Percentiles rank a stretch among this genome's conserved stretches.
Conservation (phyloP, 2,329 filamentous ascomycete genomes). For the Neodidymelliopsis sp. region DNA sequence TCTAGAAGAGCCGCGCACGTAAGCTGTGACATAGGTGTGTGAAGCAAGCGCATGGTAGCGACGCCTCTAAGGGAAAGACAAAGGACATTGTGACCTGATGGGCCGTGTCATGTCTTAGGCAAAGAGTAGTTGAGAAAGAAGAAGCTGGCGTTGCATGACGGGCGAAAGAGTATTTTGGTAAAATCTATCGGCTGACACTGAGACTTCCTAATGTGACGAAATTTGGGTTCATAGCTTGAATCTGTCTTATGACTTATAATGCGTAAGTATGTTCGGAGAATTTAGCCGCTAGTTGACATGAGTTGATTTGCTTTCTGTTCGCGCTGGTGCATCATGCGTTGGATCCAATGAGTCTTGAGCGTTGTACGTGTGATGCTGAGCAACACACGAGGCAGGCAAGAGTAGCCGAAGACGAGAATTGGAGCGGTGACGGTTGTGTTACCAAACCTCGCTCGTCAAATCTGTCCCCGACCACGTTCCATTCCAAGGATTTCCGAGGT, state of each 20-base stretch:
- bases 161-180: background rate
- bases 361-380: conserved; percentile 4
- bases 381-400: background rate
- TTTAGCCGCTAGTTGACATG: too few relatives aligned
- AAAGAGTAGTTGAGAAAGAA: background rate
- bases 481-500: background rate
- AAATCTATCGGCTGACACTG: too few relatives aligned
- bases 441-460: conserved; percentile 7
- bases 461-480: conserved; percentile 6
- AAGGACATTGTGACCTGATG: background rate
- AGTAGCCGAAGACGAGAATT: background rate
- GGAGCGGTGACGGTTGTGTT: conserved; percentile 16
- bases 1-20: conserved; percentile 10
- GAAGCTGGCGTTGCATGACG: conserved; percentile 4
- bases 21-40: conserved; percentile 14
- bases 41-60: conserved; percentile 3
- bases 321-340: background rate
- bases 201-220: too few relatives aligned
- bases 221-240: too few relatives aligned
- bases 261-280: too few relatives aligned
- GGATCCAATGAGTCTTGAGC: background rate
- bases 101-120: background rate
- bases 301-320: too few relatives aligned
- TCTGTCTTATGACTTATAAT: too few relatives aligned
- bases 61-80: background rate